Percentiles rank a stretch among this genome's conserved stretches.
Conservation (phyloP, 108 stramenopile genomes). For the Cyclotella sp. region DNA sequence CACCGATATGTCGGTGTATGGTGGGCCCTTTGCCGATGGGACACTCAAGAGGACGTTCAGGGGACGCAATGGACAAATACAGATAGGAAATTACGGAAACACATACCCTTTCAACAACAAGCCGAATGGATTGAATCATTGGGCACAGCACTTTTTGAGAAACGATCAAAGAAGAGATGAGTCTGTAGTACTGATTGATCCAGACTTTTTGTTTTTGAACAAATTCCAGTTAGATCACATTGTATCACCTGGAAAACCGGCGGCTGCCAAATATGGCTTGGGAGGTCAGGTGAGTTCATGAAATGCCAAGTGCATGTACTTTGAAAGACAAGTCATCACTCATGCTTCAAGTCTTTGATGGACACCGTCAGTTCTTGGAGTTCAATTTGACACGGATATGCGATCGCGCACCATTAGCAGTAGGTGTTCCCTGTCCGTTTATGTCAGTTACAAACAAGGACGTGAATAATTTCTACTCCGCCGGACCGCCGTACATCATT, state of each 20-base stretch:
- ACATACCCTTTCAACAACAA: conserved; percentile 65
- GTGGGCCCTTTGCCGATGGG: conserved; percentile 61
- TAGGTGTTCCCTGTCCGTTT: conserved; percentile 34
- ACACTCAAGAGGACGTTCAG: conserved; percentile 38
- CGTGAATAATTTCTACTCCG: conserved; percentile 46
- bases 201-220: conserved; percentile 65
- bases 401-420: conserved; percentile 22
- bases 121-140: conserved; percentile 59
- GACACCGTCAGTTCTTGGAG: conserved; percentile 48
- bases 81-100: conserved; percentile 51
- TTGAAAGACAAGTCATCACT: neutral
- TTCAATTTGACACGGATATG: conserved; percentile 59
- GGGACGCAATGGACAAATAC: conserved; percentile 41
- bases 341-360: neutral
- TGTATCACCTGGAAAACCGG: conserved; percentile 48
- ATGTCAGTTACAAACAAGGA: conserved; percentile 33
- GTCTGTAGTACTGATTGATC: conserved; percentile 58
- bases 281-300: conserved; percentile 47
- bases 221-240: conserved; percentile 39
- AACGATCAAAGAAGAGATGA: conserved; percentile 47
- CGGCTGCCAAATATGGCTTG: conserved; percentile 57
- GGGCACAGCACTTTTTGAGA: conserved; percentile 25
- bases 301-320: neutral
- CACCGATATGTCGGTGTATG: conserved; percentile 55
- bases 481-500: conserved; percentile 60